These are phyloP conservation scores for Chaetomium sp. DNA, from an alignment of 2,329 filamentous ascomycete genomes.

Conservation along the genomic window DNA sequence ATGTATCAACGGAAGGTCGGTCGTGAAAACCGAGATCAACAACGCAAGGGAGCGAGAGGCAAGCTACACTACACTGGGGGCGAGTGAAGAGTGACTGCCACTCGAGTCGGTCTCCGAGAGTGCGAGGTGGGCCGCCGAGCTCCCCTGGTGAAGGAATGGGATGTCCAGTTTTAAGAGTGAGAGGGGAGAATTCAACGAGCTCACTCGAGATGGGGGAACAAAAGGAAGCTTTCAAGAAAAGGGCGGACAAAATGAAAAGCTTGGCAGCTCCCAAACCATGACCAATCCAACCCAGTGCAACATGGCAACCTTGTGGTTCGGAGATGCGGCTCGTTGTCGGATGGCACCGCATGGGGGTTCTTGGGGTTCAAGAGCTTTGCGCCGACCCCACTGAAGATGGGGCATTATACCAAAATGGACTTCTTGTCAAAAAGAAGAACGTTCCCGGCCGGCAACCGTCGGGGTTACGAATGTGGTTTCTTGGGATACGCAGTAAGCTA, in stretches of 20 bases:
- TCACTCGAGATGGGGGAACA: too few relatives aligned
- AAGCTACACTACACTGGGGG: background rate
- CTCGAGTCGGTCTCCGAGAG: constrained; percentile 5
- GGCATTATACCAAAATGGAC: background rate
- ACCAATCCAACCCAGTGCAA: constrained; percentile 4
- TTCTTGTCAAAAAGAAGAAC: background rate
- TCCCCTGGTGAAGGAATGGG: background rate
- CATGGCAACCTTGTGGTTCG: background rate
- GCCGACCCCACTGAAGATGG: constrained; percentile 9
- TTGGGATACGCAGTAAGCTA: too few relatives aligned
- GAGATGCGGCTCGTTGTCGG: constrained; percentile 11
- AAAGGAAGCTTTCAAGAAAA: background rate
- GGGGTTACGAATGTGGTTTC: background rate
- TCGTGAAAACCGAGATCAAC: too few relatives aligned
- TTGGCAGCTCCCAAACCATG: constrained; percentile 11
- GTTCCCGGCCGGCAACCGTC: background rate
- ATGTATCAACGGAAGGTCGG: too few relatives aligned
- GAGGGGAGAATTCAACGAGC: too few relatives aligned
- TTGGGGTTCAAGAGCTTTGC: background rate
- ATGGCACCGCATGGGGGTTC: constrained; percentile 6
- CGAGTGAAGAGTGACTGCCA: constrained; percentile 3
- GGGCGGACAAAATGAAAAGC: background rate
- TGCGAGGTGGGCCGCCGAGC: background rate
- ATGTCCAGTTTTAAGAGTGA: background rate
- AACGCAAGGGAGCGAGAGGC: background rate